These are phyloP conservation scores for Lithohypha guttulata DNA, from an alignment of 2,329 filamentous ascomycete species.

Conservation along the genomic window DNA sequence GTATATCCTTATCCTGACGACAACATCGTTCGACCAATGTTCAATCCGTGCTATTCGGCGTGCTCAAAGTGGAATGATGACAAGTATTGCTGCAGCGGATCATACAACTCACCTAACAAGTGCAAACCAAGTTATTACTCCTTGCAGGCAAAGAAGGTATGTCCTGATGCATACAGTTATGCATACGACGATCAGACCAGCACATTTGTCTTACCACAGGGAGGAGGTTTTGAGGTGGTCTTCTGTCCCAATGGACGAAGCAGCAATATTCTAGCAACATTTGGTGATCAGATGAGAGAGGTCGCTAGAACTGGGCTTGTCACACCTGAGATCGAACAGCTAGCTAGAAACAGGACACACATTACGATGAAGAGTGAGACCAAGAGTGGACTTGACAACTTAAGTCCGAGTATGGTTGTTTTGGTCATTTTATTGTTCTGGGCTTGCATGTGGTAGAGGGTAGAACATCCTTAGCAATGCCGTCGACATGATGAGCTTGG, in stretches of 20 bases:
- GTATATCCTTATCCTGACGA: constrained; percentile 74
- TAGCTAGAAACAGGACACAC: constrained; percentile 9
- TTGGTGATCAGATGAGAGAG: constrained; percentile 19
- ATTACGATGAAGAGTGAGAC: constrained; percentile 3
- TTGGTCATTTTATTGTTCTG: constrained; percentile 13
- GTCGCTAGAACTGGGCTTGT: constrained; percentile 19
- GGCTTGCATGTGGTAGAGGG: constrained; percentile 7
- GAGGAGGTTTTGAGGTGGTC: constrained; percentile 66
- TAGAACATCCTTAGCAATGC: too few relatives aligned
- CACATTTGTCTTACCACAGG: constrained; percentile 48
- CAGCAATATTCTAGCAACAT: constrained; percentile 23
- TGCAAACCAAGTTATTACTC: constrained; percentile 62
- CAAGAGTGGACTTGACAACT: background rate
- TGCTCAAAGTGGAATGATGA: constrained; percentile 59
- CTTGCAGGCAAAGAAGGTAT: constrained; percentile 59
- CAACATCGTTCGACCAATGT: constrained; percentile 56
- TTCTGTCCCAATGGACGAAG: constrained; percentile 53
- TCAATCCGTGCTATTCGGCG: constrained; percentile 67
- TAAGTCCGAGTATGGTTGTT: constrained; percentile 7
- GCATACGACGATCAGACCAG: constrained; percentile 49
- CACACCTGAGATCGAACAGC: constrained; percentile 16
- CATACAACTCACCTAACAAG: constrained; percentile 50
- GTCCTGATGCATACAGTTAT: constrained; percentile 76
- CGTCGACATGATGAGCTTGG: too few relatives aligned
- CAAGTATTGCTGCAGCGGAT: constrained; percentile 64